Evolutionary conservation across 805 yeast species (phyloP).

Genomic region (Teunomyces tritomae): DNA sequence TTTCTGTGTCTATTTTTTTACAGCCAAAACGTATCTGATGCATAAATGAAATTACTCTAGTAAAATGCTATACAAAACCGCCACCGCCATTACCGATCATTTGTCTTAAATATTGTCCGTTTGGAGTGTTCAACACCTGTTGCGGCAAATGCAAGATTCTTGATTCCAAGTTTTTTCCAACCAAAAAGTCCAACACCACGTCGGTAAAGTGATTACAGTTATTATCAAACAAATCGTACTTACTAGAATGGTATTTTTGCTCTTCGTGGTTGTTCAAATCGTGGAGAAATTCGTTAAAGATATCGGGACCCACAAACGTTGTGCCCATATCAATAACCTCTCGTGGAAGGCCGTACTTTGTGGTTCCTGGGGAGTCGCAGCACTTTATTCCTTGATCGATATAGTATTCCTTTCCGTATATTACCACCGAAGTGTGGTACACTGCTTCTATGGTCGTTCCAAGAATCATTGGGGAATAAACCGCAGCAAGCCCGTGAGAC

Average conservation of each 20-base stretch:
- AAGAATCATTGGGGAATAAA: slow-evolving; percentile 47
- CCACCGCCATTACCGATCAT: slow-evolving; percentile 28
- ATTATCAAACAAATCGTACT: slow-evolving; percentile 57
- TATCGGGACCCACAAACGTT: slow-evolving; percentile 50
- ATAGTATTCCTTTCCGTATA: slow-evolving; percentile 53
- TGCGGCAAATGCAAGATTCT: slow-evolving; percentile 53
- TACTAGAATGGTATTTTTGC: slow-evolving; percentile 43
- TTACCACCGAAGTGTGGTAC: slow-evolving; percentile 63
- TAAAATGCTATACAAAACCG: slow-evolving; percentile 6
- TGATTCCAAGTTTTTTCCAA: slow-evolving; percentile 53
- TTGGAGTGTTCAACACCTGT: slow-evolving; percentile 41
- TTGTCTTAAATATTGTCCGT: slow-evolving; percentile 33
- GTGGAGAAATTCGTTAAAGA: slow-evolving; percentile 50
- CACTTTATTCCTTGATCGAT: slow-evolving; percentile 56
- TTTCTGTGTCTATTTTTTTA: neutral
- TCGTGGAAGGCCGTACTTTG: slow-evolving; percentile 59
- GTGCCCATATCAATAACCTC: slow-evolving; percentile 53
- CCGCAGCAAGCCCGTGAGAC: slow-evolving; percentile 58
- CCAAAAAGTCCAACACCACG: slow-evolving; percentile 54
- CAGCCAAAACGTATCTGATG: slow-evolving; percentile 2
- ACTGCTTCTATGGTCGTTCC: slow-evolving; percentile 60
- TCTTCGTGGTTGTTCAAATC: slow-evolving; percentile 42
- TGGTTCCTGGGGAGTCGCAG: slow-evolving; percentile 42
- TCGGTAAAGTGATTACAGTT: slow-evolving; percentile 70
- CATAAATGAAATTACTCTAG: neutral